A percentile compares a stretch with the other conserved stretches of the same genome.
Evolutionary conservation across 177 flowering plant genomes (phyloP).

Genomic region (Vitis hybrid): DNA sequence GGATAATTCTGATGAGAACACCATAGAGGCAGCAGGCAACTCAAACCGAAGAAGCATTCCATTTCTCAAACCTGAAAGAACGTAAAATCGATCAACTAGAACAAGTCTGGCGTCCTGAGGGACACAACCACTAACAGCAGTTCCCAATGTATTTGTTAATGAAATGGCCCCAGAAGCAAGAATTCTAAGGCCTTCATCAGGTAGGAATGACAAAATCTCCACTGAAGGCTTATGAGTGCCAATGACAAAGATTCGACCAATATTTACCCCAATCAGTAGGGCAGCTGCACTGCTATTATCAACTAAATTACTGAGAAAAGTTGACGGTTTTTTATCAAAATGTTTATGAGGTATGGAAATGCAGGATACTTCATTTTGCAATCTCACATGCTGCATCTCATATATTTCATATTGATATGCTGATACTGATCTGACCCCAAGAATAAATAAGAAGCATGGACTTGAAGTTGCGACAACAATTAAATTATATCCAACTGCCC

Average conservation of each 20-base stretch:
- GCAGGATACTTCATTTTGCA: slow-evolving; percentile 85
- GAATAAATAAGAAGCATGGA: slow-evolving; percentile 73
- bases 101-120: slow-evolving; percentile 99
- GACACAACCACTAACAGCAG: slow-evolving; percentile 76
- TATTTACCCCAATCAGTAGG: slow-evolving; percentile 43
- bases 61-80: slow-evolving; percentile 90
- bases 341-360: slow-evolving; percentile 67
- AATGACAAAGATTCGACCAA: slow-evolving; percentile 61
- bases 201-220: slow-evolving; percentile 66
- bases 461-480: slow-evolving; percentile 83
- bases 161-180: slow-evolving; percentile 73
- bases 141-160: slow-evolving; percentile 61
- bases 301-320: slow-evolving; percentile 16
- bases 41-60: slow-evolving; percentile 98
- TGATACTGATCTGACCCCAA: slow-evolving; percentile 64
- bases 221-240: slow-evolving; percentile 97
- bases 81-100: slow-evolving; percentile 68
- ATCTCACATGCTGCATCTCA: slow-evolving; percentile 67
- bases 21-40: slow-evolving; percentile 59
- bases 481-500: slow-evolving; percentile 71
- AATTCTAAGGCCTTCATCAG: slow-evolving; percentile 52
- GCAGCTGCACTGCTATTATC: slow-evolving; percentile 18
- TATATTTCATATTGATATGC: slow-evolving; percentile 61
- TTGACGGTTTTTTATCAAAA: slow-evolving; percentile 21
- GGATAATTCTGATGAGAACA: slow-evolving; percentile 25